Percentiles rank a stretch among this genome's conserved stretches.
phyloP scores from a whole-genome alignment of 306 rosid species.

The Malus sylvestris region DNA sequence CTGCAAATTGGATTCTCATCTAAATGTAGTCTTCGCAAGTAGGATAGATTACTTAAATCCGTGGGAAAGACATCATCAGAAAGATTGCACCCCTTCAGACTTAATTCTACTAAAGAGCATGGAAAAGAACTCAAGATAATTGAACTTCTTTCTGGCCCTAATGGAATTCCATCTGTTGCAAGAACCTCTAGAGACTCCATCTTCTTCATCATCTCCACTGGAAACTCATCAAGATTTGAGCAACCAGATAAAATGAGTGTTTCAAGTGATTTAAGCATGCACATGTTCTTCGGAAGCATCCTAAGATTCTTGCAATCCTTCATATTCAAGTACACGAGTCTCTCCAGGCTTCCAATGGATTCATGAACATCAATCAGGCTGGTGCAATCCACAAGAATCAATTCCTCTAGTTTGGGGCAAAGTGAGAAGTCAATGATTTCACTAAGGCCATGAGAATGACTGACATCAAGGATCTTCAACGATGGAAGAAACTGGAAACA shows the following conservation, averaged over 20 bases:
- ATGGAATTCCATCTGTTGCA: not conserved
- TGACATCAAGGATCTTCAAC: conserved; percentile 9
- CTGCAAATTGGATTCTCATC: not conserved
- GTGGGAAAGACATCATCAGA: not conserved
- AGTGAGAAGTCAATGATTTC: not conserved
- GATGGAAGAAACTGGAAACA: not conserved
- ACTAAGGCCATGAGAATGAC: not conserved
- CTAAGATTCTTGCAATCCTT: not conserved
- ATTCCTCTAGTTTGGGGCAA: not conserved
- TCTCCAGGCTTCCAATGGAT: conserved; percentile 1
- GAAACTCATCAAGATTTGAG: not conserved
- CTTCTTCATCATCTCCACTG: not conserved
- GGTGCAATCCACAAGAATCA: not conserved
- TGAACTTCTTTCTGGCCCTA: not conserved
- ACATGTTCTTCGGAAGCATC: not conserved
- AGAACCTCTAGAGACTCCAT: not conserved
- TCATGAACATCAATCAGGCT: not conserved
- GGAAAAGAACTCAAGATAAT: not conserved
- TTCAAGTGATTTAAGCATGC: not conserved
- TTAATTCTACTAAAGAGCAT: not conserved
- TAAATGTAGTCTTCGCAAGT: not conserved
- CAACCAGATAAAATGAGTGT: not conserved
- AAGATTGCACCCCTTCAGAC: not conserved
- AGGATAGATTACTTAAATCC: not conserved
- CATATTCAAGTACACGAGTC: not conserved